Base-by-base conservation (phyloP, 441 rosid genomes). In the Gossypium trilobum region DNA sequence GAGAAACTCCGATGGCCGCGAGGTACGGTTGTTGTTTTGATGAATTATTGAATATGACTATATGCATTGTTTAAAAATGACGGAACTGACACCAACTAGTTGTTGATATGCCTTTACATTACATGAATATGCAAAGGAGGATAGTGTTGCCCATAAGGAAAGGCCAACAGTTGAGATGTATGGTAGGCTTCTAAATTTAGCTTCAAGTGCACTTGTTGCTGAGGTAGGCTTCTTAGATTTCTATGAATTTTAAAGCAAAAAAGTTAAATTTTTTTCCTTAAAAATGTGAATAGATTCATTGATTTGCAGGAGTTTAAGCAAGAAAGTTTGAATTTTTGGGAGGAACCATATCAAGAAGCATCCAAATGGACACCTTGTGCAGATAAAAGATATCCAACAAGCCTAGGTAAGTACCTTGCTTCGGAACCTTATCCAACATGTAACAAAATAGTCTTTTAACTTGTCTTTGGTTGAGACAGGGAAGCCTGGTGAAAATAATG, bases 301-400 rank as follows among this genome's bases (percentile, higher is more conserved):
- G 29, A 64, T 33, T 52, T 58, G 22, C 82, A 85, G 71, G 89
- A 85, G 72, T 73, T 82, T 56, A 79, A 87, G 83, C 89, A 78
- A 51, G 82, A 86, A 5, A 63, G 76, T 65, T 73, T 87, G 54
- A 74, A 72, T 60, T 86, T 84, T 73, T 82, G 87, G 85, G 82
- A 85, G 76, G 94, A 89, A 77, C 85, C 89, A 70, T 74, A 78
- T 58, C 73, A 66, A 69, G 86, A 87, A 75, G 81, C 86, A 77
- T 75, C 86, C 25, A 64, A 55, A 61, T 94, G 97, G 97, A 89
- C 85, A 77, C 95, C 97, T 70, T 94, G 97, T 82, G 87, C 91
- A 31, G 88, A 86, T 67, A 78, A 70, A 78, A 84, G 78, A 58
- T 46, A 70, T 77, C 44, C 76, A 10, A 56, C 8, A 27, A 59